Evolutionary conservation across 371 early-diverging fungal genomes (phyloP).

Genomic region (Smittium culicis): DNA sequence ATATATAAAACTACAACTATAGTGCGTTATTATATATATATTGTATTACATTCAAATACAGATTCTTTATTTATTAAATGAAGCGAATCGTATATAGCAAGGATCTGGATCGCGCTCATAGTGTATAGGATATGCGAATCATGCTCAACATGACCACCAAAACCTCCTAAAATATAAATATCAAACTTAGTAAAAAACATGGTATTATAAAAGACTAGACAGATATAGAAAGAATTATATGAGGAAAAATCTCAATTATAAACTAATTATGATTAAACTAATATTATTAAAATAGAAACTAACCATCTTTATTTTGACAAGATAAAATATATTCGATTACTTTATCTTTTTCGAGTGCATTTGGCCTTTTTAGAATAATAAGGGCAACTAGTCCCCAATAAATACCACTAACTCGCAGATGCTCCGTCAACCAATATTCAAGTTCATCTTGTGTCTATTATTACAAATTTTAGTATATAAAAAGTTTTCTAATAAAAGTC

Average conservation of each 20-base stretch:
- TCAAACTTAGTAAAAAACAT: slow-evolving; percentile 3
- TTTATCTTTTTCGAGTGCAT: slow-evolving; percentile 51
- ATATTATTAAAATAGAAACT: not conserved
- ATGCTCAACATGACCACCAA: slow-evolving; percentile 77
- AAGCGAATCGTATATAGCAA: slow-evolving; percentile 67
- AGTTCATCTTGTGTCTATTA: slow-evolving; percentile 46
- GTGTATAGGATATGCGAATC: slow-evolving; percentile 90
- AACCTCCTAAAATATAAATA: slow-evolving; percentile 54
- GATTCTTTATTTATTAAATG: slow-evolving; percentile 52
- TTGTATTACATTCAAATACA: slow-evolving; percentile 47
- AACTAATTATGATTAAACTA: slow-evolving; percentile 10
- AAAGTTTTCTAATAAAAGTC: no score
- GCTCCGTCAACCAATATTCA: slow-evolving; percentile 87
- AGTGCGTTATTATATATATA: no score
- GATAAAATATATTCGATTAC: slow-evolving; percentile 61
- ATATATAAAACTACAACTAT: not conserved
- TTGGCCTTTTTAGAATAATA: slow-evolving; percentile 49
- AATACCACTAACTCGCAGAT: slow-evolving; percentile 77
- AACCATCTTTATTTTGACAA: slow-evolving; percentile 60
- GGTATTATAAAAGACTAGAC: not conserved
- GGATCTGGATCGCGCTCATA: slow-evolving; percentile 84
- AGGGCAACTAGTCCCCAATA: slow-evolving; percentile 91
- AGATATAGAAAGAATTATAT: not conserved
- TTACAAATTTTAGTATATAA: no score
- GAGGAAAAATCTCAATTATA: not conserved